phyloP scores from a whole-genome alignment of 768 basidiomycete species.

The Tubosaeta sp. region DNA sequence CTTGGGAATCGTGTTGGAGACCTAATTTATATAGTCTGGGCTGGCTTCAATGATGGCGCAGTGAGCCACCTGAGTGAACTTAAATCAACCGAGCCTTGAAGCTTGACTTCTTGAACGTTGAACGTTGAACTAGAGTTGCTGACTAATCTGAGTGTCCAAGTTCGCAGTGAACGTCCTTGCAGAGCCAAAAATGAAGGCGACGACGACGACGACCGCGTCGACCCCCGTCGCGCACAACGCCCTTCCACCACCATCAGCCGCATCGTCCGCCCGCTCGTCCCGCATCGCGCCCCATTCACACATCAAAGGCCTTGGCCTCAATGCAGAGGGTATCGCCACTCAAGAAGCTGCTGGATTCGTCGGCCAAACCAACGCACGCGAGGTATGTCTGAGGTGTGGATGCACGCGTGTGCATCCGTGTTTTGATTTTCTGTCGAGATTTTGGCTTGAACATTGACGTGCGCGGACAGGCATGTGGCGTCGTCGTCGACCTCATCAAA shows the following conservation, averaged over 20 bases:
- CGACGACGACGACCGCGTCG: conserved; percentile 44
- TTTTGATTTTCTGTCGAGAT: no score
- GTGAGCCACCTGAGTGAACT: no score
- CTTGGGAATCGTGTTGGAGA: no score
- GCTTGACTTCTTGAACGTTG: no score
- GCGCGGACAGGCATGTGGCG: conserved; percentile 72
- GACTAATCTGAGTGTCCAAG: conserved; percentile 5
- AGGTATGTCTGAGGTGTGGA: conserved; percentile 45
- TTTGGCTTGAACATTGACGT: background rate
- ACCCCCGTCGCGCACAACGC: conserved; percentile 69
- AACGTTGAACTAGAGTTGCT: background rate
- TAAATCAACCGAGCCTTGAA: no score
- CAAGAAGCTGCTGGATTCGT: conserved; percentile 81
- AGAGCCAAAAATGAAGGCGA: conserved; percentile 31
- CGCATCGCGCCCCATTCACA: conserved; percentile 92
- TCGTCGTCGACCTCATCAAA: conserved; percentile 85
- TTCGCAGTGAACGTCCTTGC: background rate
- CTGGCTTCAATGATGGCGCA: no score
- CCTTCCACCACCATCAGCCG: conserved; percentile 60
- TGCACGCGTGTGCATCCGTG: background rate
- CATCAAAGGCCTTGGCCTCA: conserved; percentile 93
- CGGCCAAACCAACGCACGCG: conserved; percentile 85
- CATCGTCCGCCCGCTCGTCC: conserved; percentile 62
- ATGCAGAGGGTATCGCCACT: conserved; percentile 74
- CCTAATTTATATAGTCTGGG: no score